A percentile compares a stretch with the other conserved stretches of the same genome.
These are phyloP conservation scores for Ustilago cynodontis DNA, from an alignment of 1,284 basidiomycete genomes.

Conservation along the genomic window DNA sequence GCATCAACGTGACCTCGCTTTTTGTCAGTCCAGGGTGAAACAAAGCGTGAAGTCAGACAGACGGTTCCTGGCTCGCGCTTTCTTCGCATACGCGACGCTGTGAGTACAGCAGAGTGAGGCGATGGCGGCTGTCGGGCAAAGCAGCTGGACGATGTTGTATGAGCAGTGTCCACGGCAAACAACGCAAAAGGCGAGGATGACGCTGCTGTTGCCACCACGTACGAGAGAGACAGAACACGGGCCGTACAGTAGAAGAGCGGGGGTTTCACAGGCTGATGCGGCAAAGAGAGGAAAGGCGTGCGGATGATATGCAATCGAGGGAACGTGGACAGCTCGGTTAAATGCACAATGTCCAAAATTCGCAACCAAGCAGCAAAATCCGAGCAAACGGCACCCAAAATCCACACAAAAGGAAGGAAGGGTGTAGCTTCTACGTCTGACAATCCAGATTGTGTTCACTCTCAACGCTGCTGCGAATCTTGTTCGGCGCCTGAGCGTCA, in stretches of 20 bases:
- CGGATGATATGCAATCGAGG: slow-evolving; percentile 28
- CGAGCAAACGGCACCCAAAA: background rate
- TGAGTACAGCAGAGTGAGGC: background rate
- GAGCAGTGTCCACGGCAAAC: background rate
- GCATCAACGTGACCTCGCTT: background rate
- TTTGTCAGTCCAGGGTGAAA: background rate
- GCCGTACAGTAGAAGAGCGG: no score
- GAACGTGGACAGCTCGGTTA: slow-evolving; percentile 48
- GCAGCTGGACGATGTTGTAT: background rate
- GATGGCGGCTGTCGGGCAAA: no score
- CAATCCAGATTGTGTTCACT: background rate
- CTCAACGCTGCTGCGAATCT: background rate
- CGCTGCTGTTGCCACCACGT: background rate
- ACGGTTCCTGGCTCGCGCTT: background rate
- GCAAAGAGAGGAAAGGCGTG: no score
- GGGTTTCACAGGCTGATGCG: no score
- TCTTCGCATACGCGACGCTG: background rate
- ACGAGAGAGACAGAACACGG: background rate
- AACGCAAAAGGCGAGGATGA: background rate
- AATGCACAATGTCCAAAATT: slow-evolving; percentile 15
- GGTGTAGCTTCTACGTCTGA: no score
- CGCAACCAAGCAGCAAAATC: background rate
- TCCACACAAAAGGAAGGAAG: no score
- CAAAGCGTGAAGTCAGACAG: background rate
- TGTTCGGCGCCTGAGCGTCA: slow-evolving; percentile 1